Percentiles rank a stretch among this genome's conserved stretches.
These are phyloP conservation scores for Polyporus arcularius DNA, from an alignment of 768 basidiomycete genomes.

Conservation along the genomic window DNA sequence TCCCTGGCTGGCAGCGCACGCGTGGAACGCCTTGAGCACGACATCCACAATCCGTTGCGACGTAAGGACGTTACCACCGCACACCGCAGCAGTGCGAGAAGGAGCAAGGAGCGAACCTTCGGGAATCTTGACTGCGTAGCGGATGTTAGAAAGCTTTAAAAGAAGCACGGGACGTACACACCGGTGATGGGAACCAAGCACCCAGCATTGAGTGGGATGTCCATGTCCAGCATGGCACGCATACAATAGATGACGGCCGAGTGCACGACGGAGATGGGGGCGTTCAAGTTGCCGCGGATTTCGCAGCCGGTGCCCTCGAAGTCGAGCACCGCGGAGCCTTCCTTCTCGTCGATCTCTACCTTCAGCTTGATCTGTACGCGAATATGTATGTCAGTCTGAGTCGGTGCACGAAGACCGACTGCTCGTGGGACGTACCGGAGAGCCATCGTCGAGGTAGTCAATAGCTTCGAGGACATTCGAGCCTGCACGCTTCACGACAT, in stretches of 20 bases:
- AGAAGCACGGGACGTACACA: slow-evolving; percentile 33
- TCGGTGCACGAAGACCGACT: too few relatives aligned
- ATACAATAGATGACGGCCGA: slow-evolving; percentile 90
- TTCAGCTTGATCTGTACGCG: slow-evolving; percentile 62
- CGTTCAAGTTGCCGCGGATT: slow-evolving; percentile 82
- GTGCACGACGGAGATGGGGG: slow-evolving; percentile 84
- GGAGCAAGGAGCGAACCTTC: slow-evolving; percentile 78
- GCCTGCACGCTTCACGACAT: slow-evolving; percentile 71
- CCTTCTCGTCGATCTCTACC: slow-evolving; percentile 73
- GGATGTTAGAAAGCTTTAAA: slow-evolving; percentile 11
- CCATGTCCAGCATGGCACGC: slow-evolving; percentile 80
- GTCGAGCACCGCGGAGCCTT: slow-evolving; percentile 82
- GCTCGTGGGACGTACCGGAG: slow-evolving; percentile 52
- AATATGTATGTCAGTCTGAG: neutral
- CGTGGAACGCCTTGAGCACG: slow-evolving; percentile 89
- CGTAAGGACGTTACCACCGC: slow-evolving; percentile 90
- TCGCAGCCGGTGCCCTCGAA: slow-evolving; percentile 84
- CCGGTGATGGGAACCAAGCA: slow-evolving; percentile 86
- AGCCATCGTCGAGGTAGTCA: slow-evolving; percentile 88
- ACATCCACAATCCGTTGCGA: slow-evolving; percentile 95
- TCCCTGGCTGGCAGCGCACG: slow-evolving; percentile 90
- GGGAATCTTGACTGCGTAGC: slow-evolving; percentile 69
- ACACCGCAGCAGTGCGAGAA: slow-evolving; percentile 85
- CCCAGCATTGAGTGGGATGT: slow-evolving; percentile 93
- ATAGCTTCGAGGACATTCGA: slow-evolving; percentile 64